Evolutionary conservation across 768 basidiomycete genomes (phyloP), one percentile per base, ranked within the genome.

Genomic region (Mycena rosella): DNA sequence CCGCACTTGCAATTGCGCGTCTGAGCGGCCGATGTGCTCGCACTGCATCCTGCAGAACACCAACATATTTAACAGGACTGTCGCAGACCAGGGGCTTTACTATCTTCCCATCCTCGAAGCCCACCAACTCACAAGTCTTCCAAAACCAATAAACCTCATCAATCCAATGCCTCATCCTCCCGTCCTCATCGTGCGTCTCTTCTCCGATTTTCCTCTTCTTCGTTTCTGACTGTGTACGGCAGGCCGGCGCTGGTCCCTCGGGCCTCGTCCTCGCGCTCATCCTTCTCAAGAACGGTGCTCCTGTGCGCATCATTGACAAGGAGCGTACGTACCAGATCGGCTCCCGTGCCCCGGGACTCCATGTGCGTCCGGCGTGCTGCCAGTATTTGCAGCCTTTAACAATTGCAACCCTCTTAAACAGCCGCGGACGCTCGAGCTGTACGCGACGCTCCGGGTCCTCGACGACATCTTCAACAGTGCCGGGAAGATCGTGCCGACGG

Each of bases 401-500:
- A 22, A 40, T 40, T 11, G 9, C 13, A 7, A 40, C 9, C 38
- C 38, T 40, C 18, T 9, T 48, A 45, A 60, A 18, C 65, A 85
- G 82, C 84, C 83, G 10, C 81, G 85, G 13, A 79, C 85, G 8
- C 75, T 85, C 30, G 85, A 88, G 70, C 68, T 84, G 5, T 83
- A 84, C 59, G 75, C 79, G 20, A 76, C 77, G 51, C 76, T 87
- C 32, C 74, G 80, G 15, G 76, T 80, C 22, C 72, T 79, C 22
- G 79, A 81, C 29, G 78, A 83, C 20, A 76, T 83, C 7, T 30
- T 81, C 51, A 73, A 79, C 40, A 70, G 34, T n/a, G 76, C 78
- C n/a, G 78, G 67, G 22, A 63, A 67, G 0, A 59, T 77, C 3
- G 65, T 74, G 9, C 75, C 75, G 0, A 74, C 81, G 3, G 79